A percentile compares a stretch with the other conserved stretches of the same genome.
Evolutionary conservation across 2,329 filamentous ascomycete genomes (phyloP).

Genomic region (Verticillium longisporum): DNA sequence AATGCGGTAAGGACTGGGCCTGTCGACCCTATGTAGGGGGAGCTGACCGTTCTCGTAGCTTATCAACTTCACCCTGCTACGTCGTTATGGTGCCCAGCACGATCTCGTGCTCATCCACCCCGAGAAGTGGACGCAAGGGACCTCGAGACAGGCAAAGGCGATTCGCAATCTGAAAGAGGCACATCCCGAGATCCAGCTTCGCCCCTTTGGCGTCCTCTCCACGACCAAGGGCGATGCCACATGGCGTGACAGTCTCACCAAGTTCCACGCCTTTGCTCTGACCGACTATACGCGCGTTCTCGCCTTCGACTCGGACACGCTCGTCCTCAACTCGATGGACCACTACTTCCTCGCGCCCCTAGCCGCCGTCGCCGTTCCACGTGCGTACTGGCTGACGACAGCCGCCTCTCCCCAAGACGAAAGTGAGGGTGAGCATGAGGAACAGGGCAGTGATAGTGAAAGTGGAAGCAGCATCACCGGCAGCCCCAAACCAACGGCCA

Average conservation of each 20-base stretch:
- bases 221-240: constrained; percentile 26
- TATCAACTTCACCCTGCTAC: constrained; percentile 40
- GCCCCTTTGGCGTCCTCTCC: constrained; percentile 4
- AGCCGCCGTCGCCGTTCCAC: constrained; percentile 58
- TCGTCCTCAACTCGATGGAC: constrained; percentile 57
- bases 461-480: no score
- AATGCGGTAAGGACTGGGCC: constrained; percentile 23
- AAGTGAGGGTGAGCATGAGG: constrained; percentile 13
- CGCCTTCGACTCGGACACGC: constrained; percentile 56
- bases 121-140: constrained; percentile 4
- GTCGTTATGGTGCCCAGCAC: constrained; percentile 32
- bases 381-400: constrained; percentile 61
- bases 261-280: constrained; percentile 63
- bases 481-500: no score
- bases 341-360: constrained; percentile 63
- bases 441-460: constrained; percentile 1
- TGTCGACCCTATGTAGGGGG: no score
- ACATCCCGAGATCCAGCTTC: constrained; percentile 1
- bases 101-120: constrained; percentile 41
- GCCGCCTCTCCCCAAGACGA: constrained; percentile 36
- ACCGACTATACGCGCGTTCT: constrained; percentile 45
- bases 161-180: constrained; percentile 1
- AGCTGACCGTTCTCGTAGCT: constrained; percentile 14
- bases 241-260: constrained; percentile 60
- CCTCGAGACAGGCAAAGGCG: constrained; percentile 2